Percentiles rank a stretch among this genome's conserved stretches.
Conservation (phyloP, 2,329 filamentous ascomycete genomes). For the Aspergillus brasiliensis region DNA sequence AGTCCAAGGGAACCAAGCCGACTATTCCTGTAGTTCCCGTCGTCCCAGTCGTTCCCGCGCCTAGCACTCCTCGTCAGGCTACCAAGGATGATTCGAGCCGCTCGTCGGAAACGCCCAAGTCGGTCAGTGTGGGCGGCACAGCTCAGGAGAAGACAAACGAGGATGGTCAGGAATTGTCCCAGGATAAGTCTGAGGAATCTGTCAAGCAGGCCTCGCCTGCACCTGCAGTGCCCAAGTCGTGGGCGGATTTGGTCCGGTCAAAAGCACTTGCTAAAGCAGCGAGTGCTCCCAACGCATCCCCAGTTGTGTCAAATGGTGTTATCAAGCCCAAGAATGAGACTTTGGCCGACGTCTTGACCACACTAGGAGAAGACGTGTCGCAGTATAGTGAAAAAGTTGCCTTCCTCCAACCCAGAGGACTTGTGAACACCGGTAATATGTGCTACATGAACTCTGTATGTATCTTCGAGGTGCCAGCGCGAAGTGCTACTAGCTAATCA, state of each 20-base stretch:
- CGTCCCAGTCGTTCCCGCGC: conserved; percentile 47
- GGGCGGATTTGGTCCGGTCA: conserved; percentile 67
- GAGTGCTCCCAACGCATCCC: conserved; percentile 31
- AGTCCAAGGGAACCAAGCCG: conserved; percentile 38
- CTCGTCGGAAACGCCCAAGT: conserved; percentile 40
- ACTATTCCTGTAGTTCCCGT: conserved; percentile 52
- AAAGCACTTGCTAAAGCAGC: conserved; percentile 42
- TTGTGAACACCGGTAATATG: conserved; percentile 98
- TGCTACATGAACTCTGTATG: conserved; percentile 99
- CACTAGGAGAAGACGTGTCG: conserved; percentile 67
- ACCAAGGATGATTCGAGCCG: conserved; percentile 38
- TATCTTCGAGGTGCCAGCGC: conserved; percentile 17
- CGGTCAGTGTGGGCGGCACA: conserved; percentile 18
- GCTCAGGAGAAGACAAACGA: conserved; percentile 4
- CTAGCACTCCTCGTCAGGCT: conserved; percentile 37
- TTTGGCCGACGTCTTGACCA: conserved; percentile 74
- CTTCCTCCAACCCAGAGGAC: conserved; percentile 87
- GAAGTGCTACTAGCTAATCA: conserved; percentile 36
- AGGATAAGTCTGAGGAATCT: conserved; percentile 31
- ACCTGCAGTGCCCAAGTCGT: conserved; percentile 61
- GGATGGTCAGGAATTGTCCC: conserved; percentile 8
- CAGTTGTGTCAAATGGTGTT: conserved; percentile 42
- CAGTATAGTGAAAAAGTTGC: conserved; percentile 64
- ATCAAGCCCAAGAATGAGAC: conserved; percentile 58
- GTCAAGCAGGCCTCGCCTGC: conserved; percentile 44